phyloP scores from a whole-genome alignment of 75 land plant species.

The Pinus taeda region DNA sequence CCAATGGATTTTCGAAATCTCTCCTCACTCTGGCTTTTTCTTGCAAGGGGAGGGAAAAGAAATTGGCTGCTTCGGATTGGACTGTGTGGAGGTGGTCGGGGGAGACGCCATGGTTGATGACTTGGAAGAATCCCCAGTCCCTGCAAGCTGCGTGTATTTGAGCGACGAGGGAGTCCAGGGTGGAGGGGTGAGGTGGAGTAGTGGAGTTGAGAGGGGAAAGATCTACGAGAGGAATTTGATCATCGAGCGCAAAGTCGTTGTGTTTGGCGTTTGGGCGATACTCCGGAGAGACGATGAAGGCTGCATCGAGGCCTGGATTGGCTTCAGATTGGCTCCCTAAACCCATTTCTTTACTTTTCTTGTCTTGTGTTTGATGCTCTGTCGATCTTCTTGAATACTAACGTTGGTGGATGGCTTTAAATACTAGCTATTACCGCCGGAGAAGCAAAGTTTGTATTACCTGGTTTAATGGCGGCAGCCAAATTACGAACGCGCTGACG shows the following conservation, averaged over 20 bases:
- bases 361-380: too few species aligned
- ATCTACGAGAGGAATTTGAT: too few species aligned
- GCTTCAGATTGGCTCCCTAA: too few species aligned
- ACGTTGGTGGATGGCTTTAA: too few species aligned
- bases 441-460: too few species aligned
- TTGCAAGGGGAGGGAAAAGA: slow-evolving; percentile 51
- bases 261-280: not conserved
- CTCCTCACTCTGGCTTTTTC: slow-evolving; percentile 57
- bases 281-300: not conserved
- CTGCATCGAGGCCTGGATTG: not conserved
- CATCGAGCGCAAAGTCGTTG: not conserved
- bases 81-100: slow-evolving; percentile 32
- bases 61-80: slow-evolving; percentile 31
- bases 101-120: slow-evolving; percentile 77
- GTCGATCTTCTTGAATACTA: too few species aligned
- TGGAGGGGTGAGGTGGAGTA: too few species aligned
- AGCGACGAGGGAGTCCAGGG: not conserved
- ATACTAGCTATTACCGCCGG: too few species aligned
- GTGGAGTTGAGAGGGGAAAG: too few species aligned
- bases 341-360: too few species aligned
- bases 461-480: too few species aligned
- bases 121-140: slow-evolving; percentile 94
- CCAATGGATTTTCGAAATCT: slow-evolving; percentile 47
- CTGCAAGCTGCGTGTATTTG: slow-evolving; percentile 48
- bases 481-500: too few species aligned